Evolutionary conservation across 2,329 filamentous ascomycete genomes (phyloP), one percentile per base, ranked within the genome.

Genomic region (Lomentospora prolificans): DNA sequence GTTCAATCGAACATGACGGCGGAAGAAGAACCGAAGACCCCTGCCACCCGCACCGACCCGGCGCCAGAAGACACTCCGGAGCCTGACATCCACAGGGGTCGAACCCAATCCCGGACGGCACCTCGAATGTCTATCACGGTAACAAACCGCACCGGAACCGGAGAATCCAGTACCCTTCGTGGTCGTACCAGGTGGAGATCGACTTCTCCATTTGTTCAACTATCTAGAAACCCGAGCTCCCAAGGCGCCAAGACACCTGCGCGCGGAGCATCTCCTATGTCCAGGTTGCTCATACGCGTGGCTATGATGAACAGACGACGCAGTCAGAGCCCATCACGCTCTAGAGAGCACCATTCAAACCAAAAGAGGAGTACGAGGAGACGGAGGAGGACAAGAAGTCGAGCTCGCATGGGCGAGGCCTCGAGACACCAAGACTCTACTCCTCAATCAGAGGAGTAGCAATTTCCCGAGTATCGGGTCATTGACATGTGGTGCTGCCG

Each of bases 161-260:
- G 39, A 10, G 53, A 55, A 44, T 55, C 53, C 3, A 44, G 41
- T 3, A 55, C 53, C 4, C 22, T 55, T 17, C 25, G 53, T 22
- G 53, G 53, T 17, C 53, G 53, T 41, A 55, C 53, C 14, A 17
- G 53, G 31, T 55, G 53, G 53, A 48, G 53, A 30, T 55, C 53
- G n/a, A 55, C 25, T 2, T 55, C 53, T 10, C 27, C 27, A 8
- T 50, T 44, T 24, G 48, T 31, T n/a, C 39, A 46, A n/a, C 12
- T 46, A 2, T 51, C 48, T n/a, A 10, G 48, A 7, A 51, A 51
- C 25, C 4, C 48, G 14, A 51, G 48, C 27, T n/a, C 25, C 28
- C 48, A 51, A 8, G 48, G 48, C 9, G 48, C 9, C 27, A 48
- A 48, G 22, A 17, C 39, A 25, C 17, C 46, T 24, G 17, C 53